Base-by-base conservation (phyloP, 148 eudicot species). In the Silene uniflora region DNA sequence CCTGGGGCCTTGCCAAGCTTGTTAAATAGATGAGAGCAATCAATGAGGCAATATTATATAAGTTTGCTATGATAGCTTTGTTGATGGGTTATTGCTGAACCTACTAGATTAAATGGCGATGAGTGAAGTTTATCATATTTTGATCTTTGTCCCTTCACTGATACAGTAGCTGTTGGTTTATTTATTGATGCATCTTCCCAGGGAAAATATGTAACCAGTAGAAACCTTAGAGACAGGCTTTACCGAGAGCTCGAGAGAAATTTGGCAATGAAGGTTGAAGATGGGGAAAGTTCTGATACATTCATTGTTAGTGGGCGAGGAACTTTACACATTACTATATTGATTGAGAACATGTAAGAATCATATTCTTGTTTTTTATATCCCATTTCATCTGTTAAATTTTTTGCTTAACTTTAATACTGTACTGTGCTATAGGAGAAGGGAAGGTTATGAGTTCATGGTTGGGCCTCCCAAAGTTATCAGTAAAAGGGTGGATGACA, bases 401-500 rank as follows among this genome's bases (percentile, higher is more conserved):
- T 54, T 52, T 69, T 68, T 63, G 24, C 65, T 35, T 70, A 63
- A 77, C 24, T 75, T 62, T 8, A 56, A 62, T 56, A 18, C 10
- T 76, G 39, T 64, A 23, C 25, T 63, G 60, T 18, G 32, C 70
- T 67, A 63, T 87, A 95, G 99, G 99, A 86, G 99, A 78, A 85
- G 99, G 82, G 99, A 95, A 89, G 93, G 93, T 68, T 95, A 85
- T 52, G 99, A 95, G 81, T 92, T 95, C 83, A 95, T 95, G 99
- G 99, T 95, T 82, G 99, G 99, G 70, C 99, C 99, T 6, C 98
- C 99, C 18, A 95, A 92, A 87, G 99, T 95, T 59, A 95, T 95
- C 73, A 95, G 88, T 82, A 95, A 92, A 78, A 92, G 5, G 78
- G 88, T 88, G 76, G 75, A 89, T 74, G 99, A 91, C 82, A 80